A percentile compares a stretch with the other conserved stretches of the same genome.
Conservation (phyloP, 495 filamentous ascomycete genomes). For the Hypoxylon lienhwacheense region DNA sequence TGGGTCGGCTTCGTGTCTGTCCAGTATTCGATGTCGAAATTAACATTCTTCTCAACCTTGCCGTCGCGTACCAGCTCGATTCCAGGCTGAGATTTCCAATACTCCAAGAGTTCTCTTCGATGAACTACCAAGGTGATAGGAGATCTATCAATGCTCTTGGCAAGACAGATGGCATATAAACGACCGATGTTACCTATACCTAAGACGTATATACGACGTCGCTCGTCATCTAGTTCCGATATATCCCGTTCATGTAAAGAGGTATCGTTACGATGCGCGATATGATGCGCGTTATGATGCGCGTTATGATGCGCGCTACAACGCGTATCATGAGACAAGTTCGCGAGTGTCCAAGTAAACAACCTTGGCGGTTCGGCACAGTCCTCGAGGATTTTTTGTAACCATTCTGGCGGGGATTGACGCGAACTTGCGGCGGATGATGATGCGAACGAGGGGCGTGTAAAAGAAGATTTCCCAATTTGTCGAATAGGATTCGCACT, state of each 20-base stretch:
- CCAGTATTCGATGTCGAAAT: slow-evolving; percentile 58
- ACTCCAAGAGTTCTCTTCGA: slow-evolving; percentile 39
- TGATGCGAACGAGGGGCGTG: neutral
- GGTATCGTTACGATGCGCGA: no score
- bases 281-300: no score
- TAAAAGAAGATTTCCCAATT: neutral
- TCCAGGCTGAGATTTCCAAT: slow-evolving; percentile 41
- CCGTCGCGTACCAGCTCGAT: slow-evolving; percentile 42
- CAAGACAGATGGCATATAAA: slow-evolving; percentile 44
- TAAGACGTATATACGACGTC: slow-evolving; percentile 47
- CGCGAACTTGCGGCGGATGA: slow-evolving; percentile 2
- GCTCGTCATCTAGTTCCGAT: slow-evolving; percentile 1
- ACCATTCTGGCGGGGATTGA: slow-evolving; percentile 22
- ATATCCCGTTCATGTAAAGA: neutral
- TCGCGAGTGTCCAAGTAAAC: slow-evolving; percentile 40
- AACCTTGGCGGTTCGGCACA: slow-evolving; percentile 31
- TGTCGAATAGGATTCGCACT: no score
- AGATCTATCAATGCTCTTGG: slow-evolving; percentile 34
- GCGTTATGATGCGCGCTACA: neutral
- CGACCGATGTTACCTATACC: slow-evolving; percentile 60
- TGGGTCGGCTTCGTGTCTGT: slow-evolving; percentile 35
- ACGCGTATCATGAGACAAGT: slow-evolving; percentile 12
- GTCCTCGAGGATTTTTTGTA: slow-evolving; percentile 25
- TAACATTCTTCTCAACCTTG: slow-evolving; percentile 39
- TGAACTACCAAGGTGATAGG: slow-evolving; percentile 56